A percentile compares a stretch with the other conserved stretches of the same genome.
phyloP scores from a whole-genome alignment of 1,139 yeast genomes.

The Sugiyamaella castrensis region DNA sequence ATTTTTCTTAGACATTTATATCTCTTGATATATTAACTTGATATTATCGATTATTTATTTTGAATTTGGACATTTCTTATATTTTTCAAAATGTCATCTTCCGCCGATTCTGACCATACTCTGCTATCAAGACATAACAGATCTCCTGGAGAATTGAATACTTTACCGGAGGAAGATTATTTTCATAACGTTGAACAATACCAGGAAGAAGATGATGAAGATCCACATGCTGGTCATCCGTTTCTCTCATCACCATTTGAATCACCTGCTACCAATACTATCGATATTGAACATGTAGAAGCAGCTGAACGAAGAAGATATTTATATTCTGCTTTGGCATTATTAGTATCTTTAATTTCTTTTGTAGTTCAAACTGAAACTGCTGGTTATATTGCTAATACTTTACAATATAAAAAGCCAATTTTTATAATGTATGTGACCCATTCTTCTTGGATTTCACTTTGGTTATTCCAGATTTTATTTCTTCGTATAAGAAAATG shows the following conservation, averaged over 20 bases:
- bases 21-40: too few species aligned
- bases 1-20: too few species aligned
- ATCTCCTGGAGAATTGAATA: too few species aligned
- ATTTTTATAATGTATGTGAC: constrained; percentile 63
- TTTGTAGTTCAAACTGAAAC: constrained; percentile 80
- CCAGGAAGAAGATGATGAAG: too few species aligned
- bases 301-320: constrained; percentile 14
- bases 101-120: not conserved
- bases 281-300: constrained; percentile 2
- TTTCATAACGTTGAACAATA: too few species aligned
- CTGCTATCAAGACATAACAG: too few species aligned
- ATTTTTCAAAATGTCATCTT: not conserved
- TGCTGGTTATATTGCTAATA: constrained; percentile 65
- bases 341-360: constrained; percentile 56
- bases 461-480: constrained; percentile 68
- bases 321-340: constrained; percentile 49
- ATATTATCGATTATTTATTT: too few species aligned
- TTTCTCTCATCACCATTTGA: too few species aligned
- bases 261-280: not conserved
- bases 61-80: not conserved
- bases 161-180: too few species aligned
- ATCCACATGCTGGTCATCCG: too few species aligned
- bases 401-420: constrained; percentile 63
- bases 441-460: constrained; percentile 73
- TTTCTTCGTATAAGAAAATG: constrained; percentile 37